Evolutionary conservation across 2,329 filamentous ascomycete species (phyloP).

Genomic region (Aspergillus fijiensis): DNA sequence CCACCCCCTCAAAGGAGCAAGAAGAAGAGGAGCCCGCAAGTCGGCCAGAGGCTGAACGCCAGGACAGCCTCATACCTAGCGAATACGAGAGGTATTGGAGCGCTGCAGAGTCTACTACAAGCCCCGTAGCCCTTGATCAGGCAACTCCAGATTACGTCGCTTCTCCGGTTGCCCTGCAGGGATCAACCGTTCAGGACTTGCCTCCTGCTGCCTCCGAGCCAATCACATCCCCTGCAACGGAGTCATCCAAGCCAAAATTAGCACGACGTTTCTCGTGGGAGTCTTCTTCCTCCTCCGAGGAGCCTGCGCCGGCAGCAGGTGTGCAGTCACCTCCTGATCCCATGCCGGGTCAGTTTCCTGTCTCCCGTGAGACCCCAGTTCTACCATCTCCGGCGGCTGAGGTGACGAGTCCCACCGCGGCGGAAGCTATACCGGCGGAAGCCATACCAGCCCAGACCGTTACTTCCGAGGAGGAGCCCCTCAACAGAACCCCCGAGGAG

Average conservation of each 20-base stretch:
- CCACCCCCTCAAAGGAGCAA: conserved; percentile 30
- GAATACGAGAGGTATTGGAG: conserved; percentile 42
- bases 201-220: not conserved
- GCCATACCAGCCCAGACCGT: not conserved
- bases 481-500: conserved; percentile 8
- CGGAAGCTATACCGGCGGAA: not conserved
- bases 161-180: conserved; percentile 10
- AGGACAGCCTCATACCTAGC: conserved; percentile 35
- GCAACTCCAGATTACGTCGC: conserved; percentile 12
- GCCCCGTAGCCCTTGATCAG: conserved; percentile 20
- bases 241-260: conserved; percentile 26
- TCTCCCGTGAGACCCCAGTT: conserved; percentile 16
- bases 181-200: not conserved
- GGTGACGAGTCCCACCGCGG: no score
- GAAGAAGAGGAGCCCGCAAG: conserved; percentile 16
- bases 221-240: conserved; percentile 4
- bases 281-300: conserved; percentile 25
- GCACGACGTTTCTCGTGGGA: conserved; percentile 49
- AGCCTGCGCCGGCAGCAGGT: conserved; percentile 16
- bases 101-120: conserved; percentile 22
- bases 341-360: conserved; percentile 24
- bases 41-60: conserved; percentile 21
- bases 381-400: conserved; percentile 1
- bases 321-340: conserved; percentile 16
- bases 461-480: conserved; percentile 6